phyloP scores from a whole-genome alignment of 2,329 filamentous ascomycete genomes.

The Talaromyces albobiverticillius region DNA sequence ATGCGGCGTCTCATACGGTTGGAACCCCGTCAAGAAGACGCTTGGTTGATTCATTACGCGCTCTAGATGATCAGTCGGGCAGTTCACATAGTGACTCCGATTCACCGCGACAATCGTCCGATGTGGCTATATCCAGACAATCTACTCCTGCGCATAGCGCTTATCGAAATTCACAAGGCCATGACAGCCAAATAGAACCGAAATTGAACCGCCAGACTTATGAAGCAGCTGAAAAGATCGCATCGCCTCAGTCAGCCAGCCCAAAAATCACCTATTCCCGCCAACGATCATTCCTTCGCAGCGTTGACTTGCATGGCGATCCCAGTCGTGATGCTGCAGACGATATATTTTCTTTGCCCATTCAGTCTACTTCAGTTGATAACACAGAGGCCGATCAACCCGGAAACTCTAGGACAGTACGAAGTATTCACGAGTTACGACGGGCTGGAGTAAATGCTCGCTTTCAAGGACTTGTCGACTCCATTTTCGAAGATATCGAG shows the following conservation, averaged over 20 bases:
- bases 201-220: neutral
- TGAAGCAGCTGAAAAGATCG: neutral
- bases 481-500: constrained; percentile 59
- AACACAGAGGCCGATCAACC: constrained; percentile 45
- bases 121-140: constrained; percentile 7
- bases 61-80: constrained; percentile 15
- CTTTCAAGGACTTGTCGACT: constrained; percentile 55
- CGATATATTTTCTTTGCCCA: constrained; percentile 18
- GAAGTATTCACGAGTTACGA: constrained; percentile 61
- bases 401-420: constrained; percentile 43
- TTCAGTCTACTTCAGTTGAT: constrained; percentile 20
- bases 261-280: constrained; percentile 58
- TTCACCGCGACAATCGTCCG: neutral
- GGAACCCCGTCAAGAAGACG: constrained; percentile 28
- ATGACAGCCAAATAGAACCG: neutral
- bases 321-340: neutral
- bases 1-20: neutral
- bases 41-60: constrained; percentile 33
- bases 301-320: constrained; percentile 24
- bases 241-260: constrained; percentile 27
- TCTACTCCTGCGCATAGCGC: constrained; percentile 2
- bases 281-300: constrained; percentile 58
- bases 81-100: constrained; percentile 12
- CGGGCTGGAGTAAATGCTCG: constrained; percentile 57
- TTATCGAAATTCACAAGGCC: neutral